These are phyloP conservation scores for Cyberlindnera americana DNA, from an alignment of 805 yeast species.

Conservation along the genomic window DNA sequence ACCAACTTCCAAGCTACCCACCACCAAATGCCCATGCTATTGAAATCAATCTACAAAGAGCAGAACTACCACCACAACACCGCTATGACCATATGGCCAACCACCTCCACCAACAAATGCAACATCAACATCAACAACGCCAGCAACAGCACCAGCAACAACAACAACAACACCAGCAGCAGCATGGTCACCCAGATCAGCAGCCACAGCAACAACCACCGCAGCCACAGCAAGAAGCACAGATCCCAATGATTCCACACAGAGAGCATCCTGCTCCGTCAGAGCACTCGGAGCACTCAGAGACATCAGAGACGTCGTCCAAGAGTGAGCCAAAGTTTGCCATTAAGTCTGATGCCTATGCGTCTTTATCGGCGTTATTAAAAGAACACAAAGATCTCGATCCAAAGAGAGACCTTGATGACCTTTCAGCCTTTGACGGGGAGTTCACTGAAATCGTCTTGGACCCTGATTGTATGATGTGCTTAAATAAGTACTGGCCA, in stretches of 20 bases:
- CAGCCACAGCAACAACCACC: not conserved
- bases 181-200: not conserved
- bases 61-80: conserved; percentile 10
- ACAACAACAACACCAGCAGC: not conserved
- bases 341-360: conserved; percentile 18
- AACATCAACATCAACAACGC: not conserved
- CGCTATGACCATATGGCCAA: conserved; percentile 3
- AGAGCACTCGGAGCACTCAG: not conserved
- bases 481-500: conserved; percentile 23
- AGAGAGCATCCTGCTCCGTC: not conserved
- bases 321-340: conserved; percentile 15
- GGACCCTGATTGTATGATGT: conserved; percentile 23
- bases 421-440: conserved; percentile 17
- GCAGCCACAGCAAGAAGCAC: conserved; percentile 1
- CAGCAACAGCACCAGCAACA: not conserved
- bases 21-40: conserved; percentile 16
- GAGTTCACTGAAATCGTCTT: conserved; percentile 24
- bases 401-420: conserved; percentile 16
- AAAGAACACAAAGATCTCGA: conserved; percentile 20
- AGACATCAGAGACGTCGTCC: conserved; percentile 1
- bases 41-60: conserved; percentile 20
- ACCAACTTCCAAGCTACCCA: conserved; percentile 11
- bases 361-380: conserved; percentile 15
- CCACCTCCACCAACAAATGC: not conserved
- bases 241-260: not conserved